These are phyloP conservation scores for Neofusicoccum kwambonambiense DNA, from an alignment of 2,329 filamentous ascomycete genomes.

Conservation along the genomic window DNA sequence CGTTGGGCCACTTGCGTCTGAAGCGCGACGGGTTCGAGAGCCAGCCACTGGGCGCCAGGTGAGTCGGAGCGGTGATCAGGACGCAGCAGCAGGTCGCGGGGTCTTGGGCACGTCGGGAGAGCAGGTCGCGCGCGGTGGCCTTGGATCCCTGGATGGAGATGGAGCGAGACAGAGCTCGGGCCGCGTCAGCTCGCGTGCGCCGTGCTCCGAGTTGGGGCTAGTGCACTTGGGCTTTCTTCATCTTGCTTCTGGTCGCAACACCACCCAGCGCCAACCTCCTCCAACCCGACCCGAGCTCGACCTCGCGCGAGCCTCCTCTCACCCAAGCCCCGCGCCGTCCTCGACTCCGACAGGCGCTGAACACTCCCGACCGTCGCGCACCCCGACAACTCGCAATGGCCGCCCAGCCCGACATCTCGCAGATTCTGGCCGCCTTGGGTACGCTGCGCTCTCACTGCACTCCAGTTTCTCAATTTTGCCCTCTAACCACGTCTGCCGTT, in stretches of 20 bases:
- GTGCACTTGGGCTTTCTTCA: slow-evolving; percentile 13
- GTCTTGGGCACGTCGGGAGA: no score
- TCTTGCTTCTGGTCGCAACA: slow-evolving; percentile 14
- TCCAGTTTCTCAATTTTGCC: background rate
- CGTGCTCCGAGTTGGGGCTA: slow-evolving; percentile 5
- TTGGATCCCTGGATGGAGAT: no score
- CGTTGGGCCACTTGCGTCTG: no score
- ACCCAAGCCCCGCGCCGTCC: background rate
- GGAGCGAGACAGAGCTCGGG: background rate
- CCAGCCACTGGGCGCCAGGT: no score
- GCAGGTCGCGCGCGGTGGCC: no score
- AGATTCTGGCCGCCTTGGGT: slow-evolving; percentile 41
- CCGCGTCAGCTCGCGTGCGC: slow-evolving; percentile 1
- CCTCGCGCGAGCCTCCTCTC: slow-evolving; percentile 2
- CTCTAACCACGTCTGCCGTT: background rate
- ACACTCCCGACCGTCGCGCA: background rate
- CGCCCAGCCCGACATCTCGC: slow-evolving; percentile 37
- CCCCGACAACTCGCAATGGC: slow-evolving; percentile 26
- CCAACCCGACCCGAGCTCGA: slow-evolving; percentile 3
- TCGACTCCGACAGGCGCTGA: background rate
- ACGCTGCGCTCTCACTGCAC: slow-evolving; percentile 19
- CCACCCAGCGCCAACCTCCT: slow-evolving; percentile 7
- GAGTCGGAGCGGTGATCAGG: no score
- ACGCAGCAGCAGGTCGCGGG: no score
- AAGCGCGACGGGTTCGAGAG: no score